Evolutionary conservation across 495 filamentous ascomycete genomes (phyloP).

Genomic region (Glonium stellatum): DNA sequence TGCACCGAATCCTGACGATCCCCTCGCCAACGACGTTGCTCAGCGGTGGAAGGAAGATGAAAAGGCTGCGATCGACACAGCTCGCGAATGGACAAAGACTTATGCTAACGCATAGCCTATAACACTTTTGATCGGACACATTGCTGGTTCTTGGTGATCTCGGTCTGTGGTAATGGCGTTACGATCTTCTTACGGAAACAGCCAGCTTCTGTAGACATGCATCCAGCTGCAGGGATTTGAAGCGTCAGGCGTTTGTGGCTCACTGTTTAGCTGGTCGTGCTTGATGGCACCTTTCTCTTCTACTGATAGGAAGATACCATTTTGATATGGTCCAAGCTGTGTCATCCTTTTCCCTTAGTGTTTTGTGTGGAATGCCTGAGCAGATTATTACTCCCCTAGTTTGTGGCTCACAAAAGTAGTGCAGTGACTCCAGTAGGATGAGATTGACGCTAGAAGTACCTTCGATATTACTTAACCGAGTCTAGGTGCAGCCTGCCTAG

Average conservation of each 20-base stretch:
- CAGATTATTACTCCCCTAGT: too few relatives aligned
- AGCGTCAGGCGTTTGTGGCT: constrained; percentile 4
- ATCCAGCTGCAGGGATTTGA: background rate
- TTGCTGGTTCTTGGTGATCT: background rate
- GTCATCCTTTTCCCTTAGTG: background rate
- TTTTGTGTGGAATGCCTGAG: background rate
- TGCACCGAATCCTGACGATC: constrained; percentile 95
- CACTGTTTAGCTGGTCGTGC: background rate
- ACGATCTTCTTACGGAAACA: background rate
- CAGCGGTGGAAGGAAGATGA: constrained; percentile 97
- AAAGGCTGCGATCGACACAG: constrained; percentile 80
- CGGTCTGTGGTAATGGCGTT: background rate
- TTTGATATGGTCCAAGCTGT: background rate
- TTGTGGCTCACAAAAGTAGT: too few relatives aligned
- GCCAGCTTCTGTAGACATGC: constrained; percentile 5
- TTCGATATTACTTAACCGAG: too few relatives aligned
- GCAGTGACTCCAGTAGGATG: too few relatives aligned
- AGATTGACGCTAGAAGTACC: too few relatives aligned
- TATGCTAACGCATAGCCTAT: constrained; percentile 19
- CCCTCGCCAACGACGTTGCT: constrained; percentile 93
- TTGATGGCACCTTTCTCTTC: background rate
- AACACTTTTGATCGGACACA: background rate
- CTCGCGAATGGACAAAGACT: constrained; percentile 69
- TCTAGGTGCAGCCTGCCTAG: too few relatives aligned
- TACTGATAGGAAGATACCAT: too few relatives aligned